Evolutionary conservation across 331 rosid species (phyloP).

Genomic region (Arachis monticola): DNA sequence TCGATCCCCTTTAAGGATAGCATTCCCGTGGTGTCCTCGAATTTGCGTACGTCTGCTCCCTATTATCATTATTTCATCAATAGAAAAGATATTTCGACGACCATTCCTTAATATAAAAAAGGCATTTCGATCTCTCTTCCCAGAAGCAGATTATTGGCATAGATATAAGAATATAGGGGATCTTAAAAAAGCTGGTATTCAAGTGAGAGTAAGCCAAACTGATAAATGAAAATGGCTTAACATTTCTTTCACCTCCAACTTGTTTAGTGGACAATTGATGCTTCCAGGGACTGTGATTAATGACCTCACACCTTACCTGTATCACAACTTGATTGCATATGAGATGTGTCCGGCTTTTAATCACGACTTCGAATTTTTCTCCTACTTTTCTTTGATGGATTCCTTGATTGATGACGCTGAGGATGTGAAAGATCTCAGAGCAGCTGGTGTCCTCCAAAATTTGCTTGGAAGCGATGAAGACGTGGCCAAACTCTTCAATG

Average conservation of each 20-base stretch:
- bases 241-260: background rate
- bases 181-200: slow-evolving; percentile 30
- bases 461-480: slow-evolving; percentile 20
- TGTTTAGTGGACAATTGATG: slow-evolving; percentile 2
- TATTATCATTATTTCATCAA: too few species aligned
- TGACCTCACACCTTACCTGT: background rate
- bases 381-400: slow-evolving; percentile 29
- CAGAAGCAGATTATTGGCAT: background rate
- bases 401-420: slow-evolving; percentile 34
- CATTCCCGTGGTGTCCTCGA: too few species aligned
- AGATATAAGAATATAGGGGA: slow-evolving; percentile 29
- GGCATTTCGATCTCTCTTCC: background rate
- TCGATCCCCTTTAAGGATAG: too few species aligned
- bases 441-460: slow-evolving; percentile 13
- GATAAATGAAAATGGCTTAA: background rate
- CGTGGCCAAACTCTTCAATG: slow-evolving; percentile 33
- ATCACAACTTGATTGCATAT: slow-evolving; percentile 26
- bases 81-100: too few species aligned
- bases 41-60: too few species aligned
- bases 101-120: too few species aligned
- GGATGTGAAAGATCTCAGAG: slow-evolving; percentile 33
- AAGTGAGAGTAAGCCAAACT: background rate
- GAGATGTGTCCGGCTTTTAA: slow-evolving; percentile 38
- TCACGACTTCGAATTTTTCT: slow-evolving; percentile 5
- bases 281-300: slow-evolving; percentile 5